Base-by-base conservation (phyloP, 176 grass and related monocot genomes). In the Dactylis glomerata region DNA sequence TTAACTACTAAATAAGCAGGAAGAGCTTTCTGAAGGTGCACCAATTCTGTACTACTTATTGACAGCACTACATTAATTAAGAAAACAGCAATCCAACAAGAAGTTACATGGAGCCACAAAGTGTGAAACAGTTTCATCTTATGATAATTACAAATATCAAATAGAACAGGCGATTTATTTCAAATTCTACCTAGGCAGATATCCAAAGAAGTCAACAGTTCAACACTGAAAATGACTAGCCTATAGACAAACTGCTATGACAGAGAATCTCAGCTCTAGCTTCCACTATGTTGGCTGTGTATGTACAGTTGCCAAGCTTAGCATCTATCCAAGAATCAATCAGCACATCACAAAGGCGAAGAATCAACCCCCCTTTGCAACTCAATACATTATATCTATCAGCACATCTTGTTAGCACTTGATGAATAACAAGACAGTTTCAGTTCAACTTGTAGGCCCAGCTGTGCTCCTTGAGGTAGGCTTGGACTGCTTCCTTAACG, bases 381-480 rank as follows among this genome's bases (percentile, higher is more conserved):
- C 36, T 26, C n/a, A 1, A 2, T 12, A 52, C 12, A 69, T 9
- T 52, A 17, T 62, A 58, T 24, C 77, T 62, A 58, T 24, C 77
- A 40, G 45, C 56, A 37, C 63, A 37, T 69, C 19, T 30, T 38
- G 67, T 55, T 33, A 79, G 65, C 41, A 50, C 45, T 30, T 52
- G 1, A 8, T 8, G 26, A 44, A 31, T 61, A 50, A 26, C 36
- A 11, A 1, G 23, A 9, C 57, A 59, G 28, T 41, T 55, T 89
- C 86, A 92, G 56, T 66, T 87, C 82, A 81, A 76, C 73, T 79
- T 95, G 83, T 98, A 98, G 20, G 96, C 91, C 96, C 93, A 98
- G 58, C 83, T 90, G 89, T 95, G 87, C 52, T 92, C 84, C 24
- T 91, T 86, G 19, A 98, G 85, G 73, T 90, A 98, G 3, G 80